phyloP scores from a whole-genome alignment of 2,329 filamentous ascomycete species.

The Fusarium euwallaceae region DNA sequence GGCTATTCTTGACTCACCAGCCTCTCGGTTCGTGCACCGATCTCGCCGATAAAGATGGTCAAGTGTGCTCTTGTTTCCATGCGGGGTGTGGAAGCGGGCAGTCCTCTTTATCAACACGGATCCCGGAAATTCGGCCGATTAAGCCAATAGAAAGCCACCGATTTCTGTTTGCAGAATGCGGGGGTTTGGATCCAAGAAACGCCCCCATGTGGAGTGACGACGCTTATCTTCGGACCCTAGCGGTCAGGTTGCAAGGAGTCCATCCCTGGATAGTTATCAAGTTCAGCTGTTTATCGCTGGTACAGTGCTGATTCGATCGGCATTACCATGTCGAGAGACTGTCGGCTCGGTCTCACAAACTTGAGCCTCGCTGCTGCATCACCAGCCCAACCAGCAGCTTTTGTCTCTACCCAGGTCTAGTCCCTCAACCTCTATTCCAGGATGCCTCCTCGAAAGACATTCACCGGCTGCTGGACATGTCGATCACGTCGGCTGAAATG shows the following conservation, averaged over 20 bases:
- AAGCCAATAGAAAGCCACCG: neutral
- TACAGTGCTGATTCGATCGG: neutral
- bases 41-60: neutral
- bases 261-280: neutral
- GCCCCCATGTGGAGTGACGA: neutral
- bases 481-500: neutral
- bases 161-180: neutral
- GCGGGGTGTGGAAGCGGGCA: neutral
- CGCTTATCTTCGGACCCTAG: neutral
- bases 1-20: neutral
- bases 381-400: neutral
- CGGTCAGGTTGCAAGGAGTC: neutral
- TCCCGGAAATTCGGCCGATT: neutral
- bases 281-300: neutral
- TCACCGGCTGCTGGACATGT: neutral
- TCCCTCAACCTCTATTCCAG: neutral
- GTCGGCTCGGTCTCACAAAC: neutral
- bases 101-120: neutral
- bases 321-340: neutral
- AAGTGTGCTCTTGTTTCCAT: neutral
- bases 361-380: neutral
- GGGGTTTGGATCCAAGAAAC: neutral
- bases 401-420: neutral
- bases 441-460: neutral
- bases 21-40: neutral